Evolutionary conservation across 2,329 filamentous ascomycete species (phyloP), one percentile per base, ranked within the genome.

Genomic region (Epichloe hybrida): DNA sequence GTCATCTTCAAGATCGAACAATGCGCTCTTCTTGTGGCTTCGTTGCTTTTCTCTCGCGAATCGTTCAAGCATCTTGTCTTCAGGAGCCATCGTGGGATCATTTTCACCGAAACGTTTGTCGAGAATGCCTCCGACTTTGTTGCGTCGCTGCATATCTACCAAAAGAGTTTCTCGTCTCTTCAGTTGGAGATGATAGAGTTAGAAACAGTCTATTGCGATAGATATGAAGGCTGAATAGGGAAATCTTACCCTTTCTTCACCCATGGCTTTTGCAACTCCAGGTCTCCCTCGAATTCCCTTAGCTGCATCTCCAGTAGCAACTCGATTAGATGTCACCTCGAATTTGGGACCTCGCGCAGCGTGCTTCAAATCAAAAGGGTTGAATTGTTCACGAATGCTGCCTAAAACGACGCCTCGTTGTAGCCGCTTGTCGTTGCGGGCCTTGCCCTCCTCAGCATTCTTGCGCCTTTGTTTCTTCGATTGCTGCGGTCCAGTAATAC

Each of bases 51-150:
- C 93, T 60, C 82, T 74, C 43, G 91, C 87, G 63, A 95, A 98
- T 62, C 93, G 79, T 67, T 95, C 87, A 57, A 93, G 78, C 71
- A 93, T 93, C 64, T 86, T 86, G 62, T 97, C 88, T 63, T 98
- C 93, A 2, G 89, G 84, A 3, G 88, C 88, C 88, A 98, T 91
- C 12, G 82, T 86, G 11, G 89, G 87, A 65, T 98, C 90, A 62
- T 94, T 86, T 72, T 98, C 94, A 67, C 94, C 93, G 61, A 98
- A 95, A 60, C 93, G 84, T 61, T 88, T 81, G 74, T 98, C 93
- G 49, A 95, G 69, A 55, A 98, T 88, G 4, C 90, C 91, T 56
- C 93, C 93, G 20, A 91, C 84, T 68, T 95, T 96, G 66, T 94
- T 90, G 39, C 88, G 80, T 54, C 81, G 78, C 62, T 94, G 86